Percentiles rank a stretch among this genome's conserved stretches.
Evolutionary conservation across 805 yeast genomes (phyloP).

Genomic region (Scheffersomyces coipomensis): DNA sequence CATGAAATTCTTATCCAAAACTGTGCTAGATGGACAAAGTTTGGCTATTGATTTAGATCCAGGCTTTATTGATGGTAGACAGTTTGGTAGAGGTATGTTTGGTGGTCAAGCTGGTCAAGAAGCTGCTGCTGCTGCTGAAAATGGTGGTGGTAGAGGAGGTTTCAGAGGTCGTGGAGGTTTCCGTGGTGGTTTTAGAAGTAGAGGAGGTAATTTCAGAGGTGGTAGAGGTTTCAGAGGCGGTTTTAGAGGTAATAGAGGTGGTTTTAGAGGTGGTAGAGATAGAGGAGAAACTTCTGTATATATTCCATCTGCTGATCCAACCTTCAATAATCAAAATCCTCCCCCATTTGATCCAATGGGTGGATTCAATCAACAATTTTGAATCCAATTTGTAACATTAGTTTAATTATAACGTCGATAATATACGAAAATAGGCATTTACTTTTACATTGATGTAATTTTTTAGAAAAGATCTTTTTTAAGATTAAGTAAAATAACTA

Average conservation of each 20-base stretch:
- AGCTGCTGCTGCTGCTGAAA: slow-evolving; percentile 14
- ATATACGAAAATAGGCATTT: too few relatives aligned
- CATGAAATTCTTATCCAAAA: slow-evolving; percentile 76
- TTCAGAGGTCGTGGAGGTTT: slow-evolving; percentile 19
- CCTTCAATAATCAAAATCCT: slow-evolving; percentile 7
- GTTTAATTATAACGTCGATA: too few relatives aligned
- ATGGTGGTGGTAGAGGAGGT: slow-evolving; percentile 8
- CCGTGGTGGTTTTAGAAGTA: slow-evolving; percentile 42
- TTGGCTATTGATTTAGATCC: slow-evolving; percentile 92
- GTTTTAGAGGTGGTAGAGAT: slow-evolving; percentile 28
- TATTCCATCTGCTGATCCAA: slow-evolving; percentile 22
- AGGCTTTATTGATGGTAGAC: slow-evolving; percentile 93
- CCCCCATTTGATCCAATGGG: slow-evolving; percentile 14
- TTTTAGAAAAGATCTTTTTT: too few relatives aligned
- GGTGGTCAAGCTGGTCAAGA: slow-evolving; percentile 93
- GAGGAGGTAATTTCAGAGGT: slow-evolving; percentile 39
- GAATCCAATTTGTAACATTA: too few relatives aligned
- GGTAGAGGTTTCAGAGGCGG: slow-evolving; percentile 40
- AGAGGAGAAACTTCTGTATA: slow-evolving; percentile 13
- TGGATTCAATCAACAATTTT: too few relatives aligned
- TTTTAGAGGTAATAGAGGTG: slow-evolving; percentile 36
- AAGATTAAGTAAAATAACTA: too few relatives aligned
- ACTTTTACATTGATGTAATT: too few relatives aligned
- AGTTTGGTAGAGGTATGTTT: slow-evolving; percentile 86
- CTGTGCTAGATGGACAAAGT: slow-evolving; percentile 78